Percentiles rank a stretch among this genome's conserved stretches.
Evolutionary conservation across 2,329 filamentous ascomycete genomes (phyloP).

Genomic region (Ceratocystis papillata): DNA sequence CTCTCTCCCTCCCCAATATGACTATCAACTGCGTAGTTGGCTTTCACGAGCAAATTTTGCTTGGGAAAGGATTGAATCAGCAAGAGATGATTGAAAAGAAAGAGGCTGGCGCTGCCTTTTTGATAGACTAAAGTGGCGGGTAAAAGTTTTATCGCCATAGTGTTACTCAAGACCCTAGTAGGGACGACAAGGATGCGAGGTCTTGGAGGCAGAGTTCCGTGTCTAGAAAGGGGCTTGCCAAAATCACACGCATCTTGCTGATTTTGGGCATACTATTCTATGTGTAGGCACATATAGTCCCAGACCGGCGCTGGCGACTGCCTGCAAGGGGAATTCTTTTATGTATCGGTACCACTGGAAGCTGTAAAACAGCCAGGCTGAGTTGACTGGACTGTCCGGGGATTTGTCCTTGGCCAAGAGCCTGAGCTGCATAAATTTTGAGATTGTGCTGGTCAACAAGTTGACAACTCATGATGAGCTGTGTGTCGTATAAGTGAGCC

Average conservation of each 20-base stretch:
- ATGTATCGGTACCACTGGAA: background rate
- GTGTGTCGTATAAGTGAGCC: slow-evolving; percentile 12
- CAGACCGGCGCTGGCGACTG: background rate
- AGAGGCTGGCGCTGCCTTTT: slow-evolving; percentile 18
- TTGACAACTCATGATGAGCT: slow-evolving; percentile 12
- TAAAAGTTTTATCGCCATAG: slow-evolving; percentile 20
- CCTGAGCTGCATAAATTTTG: background rate
- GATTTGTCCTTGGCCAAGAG: background rate
- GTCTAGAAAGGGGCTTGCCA: background rate
- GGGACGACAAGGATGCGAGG: background rate
- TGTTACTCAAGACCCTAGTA: slow-evolving; percentile 1
- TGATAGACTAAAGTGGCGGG: slow-evolving; percentile 22
- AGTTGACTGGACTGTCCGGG: background rate
- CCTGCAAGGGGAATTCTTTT: background rate
- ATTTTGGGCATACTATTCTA: background rate
- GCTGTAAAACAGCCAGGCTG: slow-evolving; percentile 3
- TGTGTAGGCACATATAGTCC: no score
- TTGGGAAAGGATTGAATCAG: background rate
- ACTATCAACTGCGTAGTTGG: background rate
- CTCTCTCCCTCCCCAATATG: no score
- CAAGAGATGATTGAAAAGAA: slow-evolving; percentile 11
- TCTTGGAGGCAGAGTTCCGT: slow-evolving; percentile 2
- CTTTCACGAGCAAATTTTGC: background rate
- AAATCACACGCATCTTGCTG: background rate
- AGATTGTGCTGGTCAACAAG: background rate